phyloP scores from a whole-genome alignment of 345 rosid genomes.

The Acer campestre region DNA sequence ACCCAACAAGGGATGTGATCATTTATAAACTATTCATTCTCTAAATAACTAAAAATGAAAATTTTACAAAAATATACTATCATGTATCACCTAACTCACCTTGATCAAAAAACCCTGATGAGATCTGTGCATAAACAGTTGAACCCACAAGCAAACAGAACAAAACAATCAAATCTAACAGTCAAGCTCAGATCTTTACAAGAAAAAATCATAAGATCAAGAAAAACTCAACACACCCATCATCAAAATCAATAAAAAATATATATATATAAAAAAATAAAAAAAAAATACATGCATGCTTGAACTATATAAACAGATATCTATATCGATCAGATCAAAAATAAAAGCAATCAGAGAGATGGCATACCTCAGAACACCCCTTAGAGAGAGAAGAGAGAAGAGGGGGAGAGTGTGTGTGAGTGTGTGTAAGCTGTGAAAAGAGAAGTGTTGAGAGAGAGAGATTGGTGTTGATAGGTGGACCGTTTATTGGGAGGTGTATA shows the following conservation, averaged over 20 bases:
- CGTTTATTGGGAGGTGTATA: not conserved
- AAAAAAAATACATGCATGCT: not conserved
- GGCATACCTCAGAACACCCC: slow-evolving; percentile 55
- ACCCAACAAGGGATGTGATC: not conserved
- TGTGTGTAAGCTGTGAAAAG: not conserved
- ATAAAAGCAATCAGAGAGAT: not conserved
- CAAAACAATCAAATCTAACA: slow-evolving; percentile 2
- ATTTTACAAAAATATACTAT: not conserved
- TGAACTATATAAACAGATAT: not conserved
- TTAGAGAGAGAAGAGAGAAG: not conserved
- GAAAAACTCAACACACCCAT: not conserved
- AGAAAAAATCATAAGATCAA: not conserved
- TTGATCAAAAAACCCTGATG: not conserved
- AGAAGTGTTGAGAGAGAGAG: too few species aligned
- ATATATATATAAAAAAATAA: not conserved
- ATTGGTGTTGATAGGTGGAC: not conserved
- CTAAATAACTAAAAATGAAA: too few species aligned
- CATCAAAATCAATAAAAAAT: not conserved
- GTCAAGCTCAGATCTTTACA: slow-evolving; percentile 15
- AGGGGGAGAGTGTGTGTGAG: not conserved
- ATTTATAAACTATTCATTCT: not conserved
- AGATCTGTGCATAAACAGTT: slow-evolving; percentile 6
- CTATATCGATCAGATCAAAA: not conserved
- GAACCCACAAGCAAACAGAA: not conserved
- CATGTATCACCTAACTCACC: slow-evolving; percentile 1